Conservation (phyloP, 306 rosid genomes). For the Betula pendula region DNA sequence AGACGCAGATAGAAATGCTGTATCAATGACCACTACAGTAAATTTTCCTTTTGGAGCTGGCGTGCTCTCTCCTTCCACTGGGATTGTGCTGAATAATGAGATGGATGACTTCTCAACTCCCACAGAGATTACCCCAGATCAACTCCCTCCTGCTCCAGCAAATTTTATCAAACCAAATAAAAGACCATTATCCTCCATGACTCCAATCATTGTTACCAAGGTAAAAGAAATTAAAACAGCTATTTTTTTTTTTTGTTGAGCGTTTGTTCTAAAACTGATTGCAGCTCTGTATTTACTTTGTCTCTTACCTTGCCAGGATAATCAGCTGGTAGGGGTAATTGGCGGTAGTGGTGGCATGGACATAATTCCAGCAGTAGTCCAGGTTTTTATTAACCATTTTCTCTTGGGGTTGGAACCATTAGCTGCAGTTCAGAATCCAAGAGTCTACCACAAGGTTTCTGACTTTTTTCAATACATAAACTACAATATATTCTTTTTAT, state of each 20-base stretch:
- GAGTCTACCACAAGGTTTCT: slow-evolving; percentile 68
- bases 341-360: slow-evolving; percentile 91
- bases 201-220: slow-evolving; percentile 75
- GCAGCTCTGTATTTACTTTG: too few species aligned
- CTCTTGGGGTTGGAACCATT: slow-evolving; percentile 70
- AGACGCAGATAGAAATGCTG: slow-evolving; percentile 86
- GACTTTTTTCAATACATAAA: slow-evolving; percentile 13
- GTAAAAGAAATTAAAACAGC: slow-evolving; percentile 31
- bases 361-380: slow-evolving; percentile 68
- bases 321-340: slow-evolving; percentile 64
- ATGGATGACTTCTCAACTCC: slow-evolving; percentile 90
- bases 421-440: slow-evolving; percentile 71
- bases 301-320: slow-evolving; percentile 48
- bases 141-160: slow-evolving; percentile 84
- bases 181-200: slow-evolving; percentile 90
- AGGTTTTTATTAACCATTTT: slow-evolving; percentile 73
- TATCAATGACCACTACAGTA: slow-evolving; percentile 73
- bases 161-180: slow-evolving; percentile 78
- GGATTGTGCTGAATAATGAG: slow-evolving; percentile 79
- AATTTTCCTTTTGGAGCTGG: slow-evolving; percentile 71
- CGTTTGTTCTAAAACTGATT: neutral
- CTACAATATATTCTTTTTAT: neutral
- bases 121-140: slow-evolving; percentile 52
- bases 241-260: too few species aligned
- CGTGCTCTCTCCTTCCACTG: slow-evolving; percentile 78